Conservation (phyloP, 1,284 basidiomycete genomes). For the Heliocybe sulcata region DNA sequence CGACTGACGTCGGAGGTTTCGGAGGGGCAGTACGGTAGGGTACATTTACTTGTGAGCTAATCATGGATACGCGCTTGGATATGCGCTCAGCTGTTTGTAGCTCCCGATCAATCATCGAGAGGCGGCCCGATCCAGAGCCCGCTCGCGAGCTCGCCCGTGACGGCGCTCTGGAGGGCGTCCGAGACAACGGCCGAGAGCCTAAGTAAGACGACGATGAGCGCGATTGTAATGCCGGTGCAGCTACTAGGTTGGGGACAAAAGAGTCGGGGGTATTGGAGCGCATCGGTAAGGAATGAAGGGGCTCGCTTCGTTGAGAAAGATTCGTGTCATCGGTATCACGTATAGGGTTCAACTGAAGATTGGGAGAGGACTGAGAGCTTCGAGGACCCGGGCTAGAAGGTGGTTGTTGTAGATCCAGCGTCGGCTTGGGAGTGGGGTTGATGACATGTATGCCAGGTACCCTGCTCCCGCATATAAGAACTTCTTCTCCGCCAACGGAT, state of each 20-base stretch:
- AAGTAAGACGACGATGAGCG: neutral
- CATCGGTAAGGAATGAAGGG: neutral
- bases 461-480: neutral
- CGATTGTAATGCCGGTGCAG: neutral
- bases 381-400: neutral
- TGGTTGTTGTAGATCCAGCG: neutral
- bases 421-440: neutral
- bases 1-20: neutral
- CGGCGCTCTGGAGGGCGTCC: neutral
- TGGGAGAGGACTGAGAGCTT: neutral
- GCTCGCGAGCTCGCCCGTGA: neutral
- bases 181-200: neutral
- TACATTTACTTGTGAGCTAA: neutral
- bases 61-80: neutral
- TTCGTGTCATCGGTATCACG: neutral
- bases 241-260: neutral
- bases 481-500: neutral
- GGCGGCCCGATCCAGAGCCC: neutral
- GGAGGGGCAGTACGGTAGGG: neutral
- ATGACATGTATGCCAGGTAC: neutral
- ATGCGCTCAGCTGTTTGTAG: neutral
- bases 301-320: neutral
- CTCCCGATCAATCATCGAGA: neutral
- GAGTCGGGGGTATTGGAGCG: neutral
- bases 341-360: neutral